phyloP scores from a whole-genome alignment of 2,329 filamentous ascomycete species.

The Fusarium sp. region DNA sequence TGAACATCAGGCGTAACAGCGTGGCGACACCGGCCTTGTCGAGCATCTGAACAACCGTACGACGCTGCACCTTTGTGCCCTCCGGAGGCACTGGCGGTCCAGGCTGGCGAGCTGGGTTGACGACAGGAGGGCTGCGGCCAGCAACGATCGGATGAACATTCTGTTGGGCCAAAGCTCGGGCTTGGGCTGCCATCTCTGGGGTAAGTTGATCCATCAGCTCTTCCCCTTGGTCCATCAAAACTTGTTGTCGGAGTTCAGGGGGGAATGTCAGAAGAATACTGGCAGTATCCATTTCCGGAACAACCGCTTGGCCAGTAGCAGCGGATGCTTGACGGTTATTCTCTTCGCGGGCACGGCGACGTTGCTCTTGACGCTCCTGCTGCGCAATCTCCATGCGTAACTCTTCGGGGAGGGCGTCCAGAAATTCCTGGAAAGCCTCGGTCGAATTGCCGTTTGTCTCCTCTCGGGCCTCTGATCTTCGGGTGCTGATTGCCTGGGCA shows the following conservation, averaged over 20 bases:
- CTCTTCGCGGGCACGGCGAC: constrained; percentile 87
- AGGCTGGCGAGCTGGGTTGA: constrained; percentile 35
- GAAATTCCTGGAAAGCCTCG: constrained; percentile 91
- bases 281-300: constrained; percentile 88
- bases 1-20: constrained; percentile 98
- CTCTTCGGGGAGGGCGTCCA: constrained; percentile 91
- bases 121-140: constrained; percentile 49
- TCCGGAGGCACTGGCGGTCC: constrained; percentile 55
- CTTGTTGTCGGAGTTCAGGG: constrained; percentile 83
- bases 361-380: constrained; percentile 89
- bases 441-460: constrained; percentile 78
- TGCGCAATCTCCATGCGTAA: constrained; percentile 91
- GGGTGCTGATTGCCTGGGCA: constrained; percentile 85
- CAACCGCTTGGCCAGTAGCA: constrained; percentile 63
- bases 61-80: constrained; percentile 76
- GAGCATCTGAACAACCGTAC: constrained; percentile 93
- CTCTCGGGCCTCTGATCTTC: constrained; percentile 81
- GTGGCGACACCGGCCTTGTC: constrained; percentile 96
- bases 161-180: constrained; percentile 73
- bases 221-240: constrained; percentile 91
- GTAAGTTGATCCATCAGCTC: constrained; percentile 87
- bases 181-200: constrained; percentile 87
- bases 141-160: constrained; percentile 49
- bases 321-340: constrained; percentile 74
- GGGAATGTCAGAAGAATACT: constrained; percentile 93